These are phyloP conservation scores for Alisma plantagoaquatica DNA, from an alignment of 106 monocot genomes.

Conservation along the genomic window DNA sequence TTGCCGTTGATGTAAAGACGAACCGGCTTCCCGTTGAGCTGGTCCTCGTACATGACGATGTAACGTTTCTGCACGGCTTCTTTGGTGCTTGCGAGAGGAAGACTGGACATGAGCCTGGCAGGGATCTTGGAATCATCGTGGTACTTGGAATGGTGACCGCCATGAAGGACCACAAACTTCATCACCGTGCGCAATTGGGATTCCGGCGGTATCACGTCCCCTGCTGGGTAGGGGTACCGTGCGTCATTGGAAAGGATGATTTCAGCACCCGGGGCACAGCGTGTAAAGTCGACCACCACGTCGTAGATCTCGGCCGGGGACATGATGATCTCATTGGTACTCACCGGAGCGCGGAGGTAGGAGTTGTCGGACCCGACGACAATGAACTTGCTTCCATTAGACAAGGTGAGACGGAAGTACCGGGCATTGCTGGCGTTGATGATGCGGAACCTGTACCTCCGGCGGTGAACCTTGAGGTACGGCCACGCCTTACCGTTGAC, in stretches of 20 bases:
- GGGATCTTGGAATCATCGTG: slow-evolving; percentile 29
- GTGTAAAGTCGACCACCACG: slow-evolving; percentile 22
- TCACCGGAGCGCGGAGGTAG: not conserved
- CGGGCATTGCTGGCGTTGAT: slow-evolving; percentile 8
- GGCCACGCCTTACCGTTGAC: slow-evolving; percentile 17
- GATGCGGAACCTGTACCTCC: slow-evolving; percentile 4
- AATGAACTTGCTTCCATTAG: not conserved
- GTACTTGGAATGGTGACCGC: not conserved
- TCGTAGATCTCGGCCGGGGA: slow-evolving; percentile 4
- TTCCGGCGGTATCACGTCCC: slow-evolving; percentile 1
- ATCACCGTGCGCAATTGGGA: slow-evolving; percentile 27
- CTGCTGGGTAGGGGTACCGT: slow-evolving; percentile 19
- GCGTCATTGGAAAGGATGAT: slow-evolving; percentile 14
- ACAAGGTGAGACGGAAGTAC: not conserved
- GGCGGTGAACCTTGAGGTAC: not conserved
- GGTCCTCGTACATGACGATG: slow-evolving; percentile 70
- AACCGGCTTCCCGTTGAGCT: slow-evolving; percentile 39
- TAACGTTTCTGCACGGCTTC: slow-evolving; percentile 27
- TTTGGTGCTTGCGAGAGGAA: slow-evolving; percentile 9
- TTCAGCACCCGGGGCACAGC: slow-evolving; percentile 1
- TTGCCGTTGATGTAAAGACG: slow-evolving; percentile 36
- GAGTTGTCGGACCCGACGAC: not conserved
- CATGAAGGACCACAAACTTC: slow-evolving; percentile 22
- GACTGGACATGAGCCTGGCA: slow-evolving; percentile 13
- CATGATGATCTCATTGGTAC: not conserved